These are phyloP conservation scores for Sphaerosporella brunnea DNA, from an alignment of 495 filamentous ascomycete genomes.

Conservation along the genomic window DNA sequence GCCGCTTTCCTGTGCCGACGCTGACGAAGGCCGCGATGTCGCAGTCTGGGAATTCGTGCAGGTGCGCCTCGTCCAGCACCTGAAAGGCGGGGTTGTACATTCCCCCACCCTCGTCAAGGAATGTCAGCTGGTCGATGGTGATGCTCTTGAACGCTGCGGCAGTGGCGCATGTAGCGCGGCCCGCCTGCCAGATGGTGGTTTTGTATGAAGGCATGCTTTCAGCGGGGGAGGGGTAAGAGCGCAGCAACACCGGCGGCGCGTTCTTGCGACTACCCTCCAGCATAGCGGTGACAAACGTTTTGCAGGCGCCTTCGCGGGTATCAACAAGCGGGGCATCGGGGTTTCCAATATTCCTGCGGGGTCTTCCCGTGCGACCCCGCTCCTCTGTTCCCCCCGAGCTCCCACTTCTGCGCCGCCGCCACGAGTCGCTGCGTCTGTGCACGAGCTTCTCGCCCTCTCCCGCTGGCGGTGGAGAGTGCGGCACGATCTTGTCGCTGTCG, in stretches of 20 bases:
- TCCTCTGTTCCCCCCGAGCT: not conserved
- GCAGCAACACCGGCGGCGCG: conserved; percentile 46
- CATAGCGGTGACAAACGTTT: conserved; percentile 84
- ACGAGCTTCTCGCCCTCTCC: not conserved
- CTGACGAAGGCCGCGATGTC: conserved; percentile 80
- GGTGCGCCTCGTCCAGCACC: conserved; percentile 70
- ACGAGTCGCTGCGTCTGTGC: conserved; percentile 10
- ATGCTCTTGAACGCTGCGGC: conserved; percentile 91
- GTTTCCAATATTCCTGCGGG: conserved; percentile 29
- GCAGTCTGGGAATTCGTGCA: conserved; percentile 87
- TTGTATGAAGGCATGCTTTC: conserved; percentile 77
- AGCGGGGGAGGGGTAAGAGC: conserved; percentile 85
- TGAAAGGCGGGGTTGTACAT: conserved; percentile 80
- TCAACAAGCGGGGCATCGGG: conserved; percentile 58
- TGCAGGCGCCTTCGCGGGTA: conserved; percentile 64
- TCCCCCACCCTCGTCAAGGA: conserved; percentile 82
- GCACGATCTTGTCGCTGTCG: conserved; percentile 14
- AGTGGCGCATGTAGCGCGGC: conserved; percentile 81
- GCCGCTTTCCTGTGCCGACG: conserved; percentile 74
- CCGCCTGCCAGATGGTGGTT: conserved; percentile 90
- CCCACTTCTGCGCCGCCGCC: conserved; percentile 5
- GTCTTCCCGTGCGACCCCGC: not conserved
- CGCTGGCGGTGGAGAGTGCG: conserved; percentile 18
- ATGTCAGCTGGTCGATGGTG: conserved; percentile 77
- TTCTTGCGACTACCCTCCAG: conserved; percentile 59